Conservation (phyloP, 352 stramenopile species). For the Pythium grandisporangium region DNA sequence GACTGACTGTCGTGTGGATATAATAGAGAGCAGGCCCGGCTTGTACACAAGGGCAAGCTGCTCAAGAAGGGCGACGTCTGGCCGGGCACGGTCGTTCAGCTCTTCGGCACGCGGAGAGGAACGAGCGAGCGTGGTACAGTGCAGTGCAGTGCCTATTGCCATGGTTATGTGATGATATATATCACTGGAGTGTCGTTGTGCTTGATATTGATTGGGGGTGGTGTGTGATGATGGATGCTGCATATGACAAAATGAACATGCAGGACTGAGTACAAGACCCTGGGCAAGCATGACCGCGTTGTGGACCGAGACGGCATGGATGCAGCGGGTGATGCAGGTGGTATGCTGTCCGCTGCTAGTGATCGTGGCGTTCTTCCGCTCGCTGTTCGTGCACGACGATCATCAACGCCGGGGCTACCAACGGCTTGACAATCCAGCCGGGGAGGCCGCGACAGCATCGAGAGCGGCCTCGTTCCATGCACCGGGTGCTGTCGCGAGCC, state of each 20-base stretch:
- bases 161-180: no score
- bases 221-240: no score
- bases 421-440: constrained; percentile 13
- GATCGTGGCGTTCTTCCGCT: constrained; percentile 60
- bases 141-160: no score
- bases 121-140: no score
- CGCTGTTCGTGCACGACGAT: constrained; percentile 35
- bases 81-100: constrained; percentile 71
- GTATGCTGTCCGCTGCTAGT: constrained; percentile 65
- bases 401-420: constrained; percentile 34
- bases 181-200: no score
- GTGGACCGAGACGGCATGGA: constrained; percentile 25
- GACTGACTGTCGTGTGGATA: no score
- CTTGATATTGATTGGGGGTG: no score
- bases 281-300: constrained; percentile 9
- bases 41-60: constrained; percentile 75
- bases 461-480: constrained; percentile 29
- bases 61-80: constrained; percentile 78
- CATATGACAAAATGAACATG: no score
- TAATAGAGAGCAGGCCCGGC: constrained; percentile 62
- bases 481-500: constrained; percentile 40
- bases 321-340: constrained; percentile 28
- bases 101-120: constrained; percentile 62
- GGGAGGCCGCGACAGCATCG: neutral
- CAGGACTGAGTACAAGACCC: no score